These are phyloP conservation scores for Butyriboletus loyo DNA, from an alignment of 768 basidiomycete species.

Conservation along the genomic window DNA sequence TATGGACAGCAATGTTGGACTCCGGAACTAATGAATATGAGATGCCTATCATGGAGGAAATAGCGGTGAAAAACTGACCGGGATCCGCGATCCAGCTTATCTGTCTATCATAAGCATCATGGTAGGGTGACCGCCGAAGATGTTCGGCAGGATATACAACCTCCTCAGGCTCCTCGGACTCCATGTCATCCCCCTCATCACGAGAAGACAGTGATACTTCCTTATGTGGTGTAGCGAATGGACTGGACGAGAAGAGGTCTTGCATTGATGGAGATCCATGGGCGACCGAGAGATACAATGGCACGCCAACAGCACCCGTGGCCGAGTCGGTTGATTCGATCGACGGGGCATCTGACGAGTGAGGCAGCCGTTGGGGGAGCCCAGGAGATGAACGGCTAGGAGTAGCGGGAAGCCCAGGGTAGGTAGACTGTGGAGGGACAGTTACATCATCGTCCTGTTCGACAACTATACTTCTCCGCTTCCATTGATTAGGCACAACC, in stretches of 20 bases:
- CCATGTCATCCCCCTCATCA: conserved; percentile 52
- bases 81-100: conserved; percentile 78
- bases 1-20: conserved; percentile 63
- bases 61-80: conserved; percentile 42
- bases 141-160: conserved; percentile 62
- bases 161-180: conserved; percentile 47
- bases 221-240: conserved; percentile 68
- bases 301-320: conserved; percentile 43
- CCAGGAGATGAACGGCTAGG: conserved; percentile 38
- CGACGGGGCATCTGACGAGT: conserved; percentile 54
- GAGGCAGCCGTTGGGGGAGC: conserved; percentile 39
- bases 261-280: conserved; percentile 49
- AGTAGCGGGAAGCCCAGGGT: conserved; percentile 41
- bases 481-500: conserved; percentile 38
- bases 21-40: conserved; percentile 46
- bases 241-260: conserved; percentile 64
- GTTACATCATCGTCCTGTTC: conserved; percentile 68
- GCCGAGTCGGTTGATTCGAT: conserved; percentile 43
- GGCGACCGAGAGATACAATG: conserved; percentile 45
- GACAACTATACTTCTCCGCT: conserved; percentile 61
- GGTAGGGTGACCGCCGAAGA: conserved; percentile 48
- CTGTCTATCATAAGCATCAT: conserved; percentile 49
- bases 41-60: conserved; percentile 4
- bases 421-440: conserved; percentile 35
- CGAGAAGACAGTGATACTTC: conserved; percentile 49